Percentiles rank a stretch among this genome's conserved stretches.
Conservation (phyloP, 257 asterid species). For the Verbascum thapsus region DNA sequence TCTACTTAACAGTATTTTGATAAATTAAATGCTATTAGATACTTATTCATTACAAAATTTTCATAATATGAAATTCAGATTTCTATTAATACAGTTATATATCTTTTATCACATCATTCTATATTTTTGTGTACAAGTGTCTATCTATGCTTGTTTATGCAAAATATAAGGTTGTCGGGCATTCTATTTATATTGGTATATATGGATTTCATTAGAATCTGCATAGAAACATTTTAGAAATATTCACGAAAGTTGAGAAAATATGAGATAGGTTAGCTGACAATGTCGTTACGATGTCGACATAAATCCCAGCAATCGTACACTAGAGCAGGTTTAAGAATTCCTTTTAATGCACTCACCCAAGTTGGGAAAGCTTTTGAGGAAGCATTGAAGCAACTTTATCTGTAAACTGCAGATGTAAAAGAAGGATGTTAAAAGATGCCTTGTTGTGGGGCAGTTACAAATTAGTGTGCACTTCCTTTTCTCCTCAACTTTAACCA, state of each 20-base stretch:
- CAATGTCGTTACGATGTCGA: neutral
- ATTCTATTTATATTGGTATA: too few relatives aligned
- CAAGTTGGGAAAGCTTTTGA: slow-evolving; percentile 83
- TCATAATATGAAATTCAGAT: too few relatives aligned
- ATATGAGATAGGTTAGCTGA: slow-evolving; percentile 13
- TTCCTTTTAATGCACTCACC: slow-evolving; percentile 59
- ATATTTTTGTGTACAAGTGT: too few relatives aligned
- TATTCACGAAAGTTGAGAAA: neutral
- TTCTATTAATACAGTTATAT: too few relatives aligned
- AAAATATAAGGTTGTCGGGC: too few relatives aligned
- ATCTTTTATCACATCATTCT: too few relatives aligned
- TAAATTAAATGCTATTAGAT: too few relatives aligned
- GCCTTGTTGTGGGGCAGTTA: slow-evolving; percentile 15
- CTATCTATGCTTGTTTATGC: too few relatives aligned
- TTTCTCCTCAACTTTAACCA: slow-evolving; percentile 27
- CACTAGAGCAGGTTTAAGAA: slow-evolving; percentile 14
- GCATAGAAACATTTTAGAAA: neutral
- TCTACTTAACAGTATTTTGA: too few relatives aligned
- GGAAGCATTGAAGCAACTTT: slow-evolving; percentile 96
- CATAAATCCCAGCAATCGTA: slow-evolving; percentile 12
- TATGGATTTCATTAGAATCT: too few relatives aligned
- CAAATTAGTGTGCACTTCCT: slow-evolving; percentile 13
- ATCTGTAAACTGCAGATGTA: slow-evolving; percentile 78
- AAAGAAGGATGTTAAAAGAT: slow-evolving; percentile 18
- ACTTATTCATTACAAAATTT: too few relatives aligned